Percentiles rank a stretch among this genome's conserved stretches.
Conservation (phyloP, 2,329 filamentous ascomycete species). For the Zasmidium angulare region DNA sequence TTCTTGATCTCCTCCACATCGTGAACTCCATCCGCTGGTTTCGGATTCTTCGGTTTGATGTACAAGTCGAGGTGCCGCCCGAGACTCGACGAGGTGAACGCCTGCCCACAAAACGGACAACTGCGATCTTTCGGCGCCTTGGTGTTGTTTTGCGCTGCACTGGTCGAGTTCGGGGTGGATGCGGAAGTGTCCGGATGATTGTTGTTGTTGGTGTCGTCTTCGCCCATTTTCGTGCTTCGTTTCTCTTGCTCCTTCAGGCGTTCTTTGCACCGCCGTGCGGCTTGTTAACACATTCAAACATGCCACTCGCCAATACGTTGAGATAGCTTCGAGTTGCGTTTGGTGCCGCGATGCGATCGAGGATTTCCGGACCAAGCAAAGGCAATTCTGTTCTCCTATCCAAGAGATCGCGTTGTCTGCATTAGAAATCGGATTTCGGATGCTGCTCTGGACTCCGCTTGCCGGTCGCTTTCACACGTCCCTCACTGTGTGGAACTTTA, state of each 20-base stretch:
- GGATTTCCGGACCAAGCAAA: background rate
- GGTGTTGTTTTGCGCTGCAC: constrained; percentile 12
- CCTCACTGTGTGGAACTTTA: background rate
- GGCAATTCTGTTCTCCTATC: background rate
- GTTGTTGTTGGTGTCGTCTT: constrained; percentile 16
- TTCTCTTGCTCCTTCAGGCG: background rate
- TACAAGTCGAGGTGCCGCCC: constrained; percentile 93
- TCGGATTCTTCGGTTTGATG: constrained; percentile 90
- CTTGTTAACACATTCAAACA: background rate
- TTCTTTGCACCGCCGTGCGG: background rate
- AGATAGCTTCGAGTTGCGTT: background rate
- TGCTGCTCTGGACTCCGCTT: background rate
- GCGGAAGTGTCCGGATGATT: constrained; percentile 24
- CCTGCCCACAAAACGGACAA: constrained; percentile 84
- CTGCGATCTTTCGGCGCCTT: constrained; percentile 71
- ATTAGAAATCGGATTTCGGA: background rate
- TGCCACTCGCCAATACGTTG: background rate
- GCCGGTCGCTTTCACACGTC: background rate
- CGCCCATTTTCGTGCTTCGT: constrained; percentile 1
- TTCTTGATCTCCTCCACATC: constrained; percentile 85
- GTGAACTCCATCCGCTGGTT: constrained; percentile 81
- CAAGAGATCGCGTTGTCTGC: background rate
- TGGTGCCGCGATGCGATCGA: background rate
- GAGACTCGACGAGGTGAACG: constrained; percentile 90
- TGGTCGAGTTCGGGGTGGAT: constrained; percentile 25